A percentile compares a stretch with the other conserved stretches of the same genome.
phyloP scores from a whole-genome alignment of 2,329 filamentous ascomycete species.

The Pseudocercospora fijiensis region DNA sequence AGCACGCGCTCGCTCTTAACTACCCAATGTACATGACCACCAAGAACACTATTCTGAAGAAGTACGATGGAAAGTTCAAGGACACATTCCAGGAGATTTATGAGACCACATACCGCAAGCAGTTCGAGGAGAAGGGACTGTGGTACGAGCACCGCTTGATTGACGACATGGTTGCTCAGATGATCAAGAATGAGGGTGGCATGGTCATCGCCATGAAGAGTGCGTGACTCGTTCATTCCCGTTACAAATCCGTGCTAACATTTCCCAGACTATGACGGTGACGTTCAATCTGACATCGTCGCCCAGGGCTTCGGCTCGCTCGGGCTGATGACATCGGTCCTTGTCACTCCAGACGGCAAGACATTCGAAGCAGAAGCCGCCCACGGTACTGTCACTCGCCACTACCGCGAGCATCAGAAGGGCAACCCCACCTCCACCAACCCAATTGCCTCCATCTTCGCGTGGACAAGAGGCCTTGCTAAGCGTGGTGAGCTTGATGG shows the following conservation, averaged over 20 bases:
- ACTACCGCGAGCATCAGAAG: constrained; percentile 99
- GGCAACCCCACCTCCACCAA: constrained; percentile 96
- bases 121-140: constrained; percentile 88
- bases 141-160: constrained; percentile 99
- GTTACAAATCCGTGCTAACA: constrained; percentile 21
- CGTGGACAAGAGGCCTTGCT: constrained; percentile 91
- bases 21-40: constrained; percentile 99
- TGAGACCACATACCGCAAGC: constrained; percentile 78
- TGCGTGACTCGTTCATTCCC: constrained; percentile 50
- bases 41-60: constrained; percentile 99
- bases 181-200: constrained; percentile 97
- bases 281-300: constrained; percentile 97
- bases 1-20: constrained; percentile 82
- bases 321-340: constrained; percentile 96
- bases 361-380: constrained; percentile 97
- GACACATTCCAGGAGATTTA: constrained; percentile 99
- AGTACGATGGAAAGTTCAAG: constrained; percentile 98
- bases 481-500: constrained; percentile 91
- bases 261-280: constrained; percentile 86
- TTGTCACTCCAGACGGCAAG: constrained; percentile 94
- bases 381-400: constrained; percentile 95
- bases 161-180: constrained; percentile 99
- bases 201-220: constrained; percentile 99
- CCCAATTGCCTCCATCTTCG: constrained; percentile 98
- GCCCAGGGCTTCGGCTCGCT: constrained; percentile 98